Conservation (phyloP, 2,329 filamentous ascomycete genomes). For the Aspergillus viridinutans region DNA sequence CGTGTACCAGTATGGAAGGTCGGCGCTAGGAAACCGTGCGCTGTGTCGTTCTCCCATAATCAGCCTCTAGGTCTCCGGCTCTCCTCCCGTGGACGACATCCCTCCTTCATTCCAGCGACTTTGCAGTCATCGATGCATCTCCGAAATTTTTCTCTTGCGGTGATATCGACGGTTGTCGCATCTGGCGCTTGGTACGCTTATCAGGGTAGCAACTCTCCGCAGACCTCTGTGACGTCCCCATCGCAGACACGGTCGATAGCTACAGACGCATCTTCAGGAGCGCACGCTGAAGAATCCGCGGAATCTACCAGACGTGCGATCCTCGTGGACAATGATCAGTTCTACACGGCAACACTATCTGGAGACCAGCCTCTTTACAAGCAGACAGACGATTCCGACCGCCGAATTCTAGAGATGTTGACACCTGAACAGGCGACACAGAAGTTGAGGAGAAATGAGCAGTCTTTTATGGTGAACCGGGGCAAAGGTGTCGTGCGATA, state of each 20-base stretch:
- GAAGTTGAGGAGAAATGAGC: conserved; percentile 82
- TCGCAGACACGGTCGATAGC: conserved; percentile 24
- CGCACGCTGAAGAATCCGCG: conserved; percentile 41
- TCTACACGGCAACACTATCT: conserved; percentile 82
- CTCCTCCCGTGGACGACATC: conserved; percentile 31
- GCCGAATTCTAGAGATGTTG: conserved; percentile 91
- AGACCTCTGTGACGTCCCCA: conserved; percentile 21
- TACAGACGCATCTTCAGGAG: conserved; percentile 20
- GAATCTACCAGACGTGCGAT: conserved; percentile 63
- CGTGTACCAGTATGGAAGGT: conserved; percentile 43
- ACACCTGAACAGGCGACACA: conserved; percentile 89
- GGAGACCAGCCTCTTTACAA: conserved; percentile 86
- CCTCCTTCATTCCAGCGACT: conserved; percentile 30
- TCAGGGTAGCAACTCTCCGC: conserved; percentile 32
- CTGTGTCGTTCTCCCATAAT: conserved; percentile 35
- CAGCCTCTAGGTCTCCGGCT: conserved; percentile 35
- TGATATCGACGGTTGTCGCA: conserved; percentile 46
- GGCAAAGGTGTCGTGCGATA: conserved; percentile 91
- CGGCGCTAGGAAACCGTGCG: conserved; percentile 32
- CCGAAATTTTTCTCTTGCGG: conserved; percentile 45
- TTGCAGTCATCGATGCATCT: conserved; percentile 47
- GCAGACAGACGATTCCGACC: conserved; percentile 75
- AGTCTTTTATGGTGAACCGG: conserved; percentile 84
- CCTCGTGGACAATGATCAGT: conserved; percentile 82
- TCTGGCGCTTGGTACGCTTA: conserved; percentile 49